A percentile compares a stretch with the other conserved stretches of the same genome.
These are phyloP conservation scores for Eucalyptus curtisii DNA, from an alignment of 345 rosid genomes.

Conservation along the genomic window DNA sequence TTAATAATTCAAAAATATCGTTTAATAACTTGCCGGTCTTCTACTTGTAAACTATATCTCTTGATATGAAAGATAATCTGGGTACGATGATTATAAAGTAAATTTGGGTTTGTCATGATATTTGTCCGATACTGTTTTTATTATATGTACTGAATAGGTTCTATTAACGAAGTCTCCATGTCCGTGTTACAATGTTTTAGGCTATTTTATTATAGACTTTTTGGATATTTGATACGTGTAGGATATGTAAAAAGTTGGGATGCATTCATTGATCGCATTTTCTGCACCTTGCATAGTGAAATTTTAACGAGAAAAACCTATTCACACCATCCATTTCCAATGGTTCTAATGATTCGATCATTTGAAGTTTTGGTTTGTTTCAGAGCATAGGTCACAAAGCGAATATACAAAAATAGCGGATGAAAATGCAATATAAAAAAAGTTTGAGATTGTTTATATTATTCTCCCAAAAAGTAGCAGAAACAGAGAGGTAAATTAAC, in stretches of 20 bases:
- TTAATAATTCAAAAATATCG: not conserved
- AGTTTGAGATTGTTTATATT: not conserved
- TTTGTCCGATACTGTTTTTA: not conserved
- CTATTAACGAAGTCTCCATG: not conserved
- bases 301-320: not conserved
- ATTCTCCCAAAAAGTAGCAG: not conserved
- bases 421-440: not conserved
- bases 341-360: not conserved
- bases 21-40: not conserved
- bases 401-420: not conserved
- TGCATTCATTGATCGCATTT: not conserved
- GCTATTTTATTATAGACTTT: not conserved
- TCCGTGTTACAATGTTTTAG: not conserved
- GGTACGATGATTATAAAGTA: not conserved
- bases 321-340: not conserved
- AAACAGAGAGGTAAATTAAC: not conserved
- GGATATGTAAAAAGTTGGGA: not conserved
- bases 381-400: not conserved
- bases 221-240: not conserved
- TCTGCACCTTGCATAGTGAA: not conserved
- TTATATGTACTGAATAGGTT: not conserved
- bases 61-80: not conserved
- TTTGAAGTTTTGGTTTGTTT: not conserved
- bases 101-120: not conserved
- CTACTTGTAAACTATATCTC: not conserved